phyloP scores from a whole-genome alignment of 345 rosid genomes.

The Salix brachista region DNA sequence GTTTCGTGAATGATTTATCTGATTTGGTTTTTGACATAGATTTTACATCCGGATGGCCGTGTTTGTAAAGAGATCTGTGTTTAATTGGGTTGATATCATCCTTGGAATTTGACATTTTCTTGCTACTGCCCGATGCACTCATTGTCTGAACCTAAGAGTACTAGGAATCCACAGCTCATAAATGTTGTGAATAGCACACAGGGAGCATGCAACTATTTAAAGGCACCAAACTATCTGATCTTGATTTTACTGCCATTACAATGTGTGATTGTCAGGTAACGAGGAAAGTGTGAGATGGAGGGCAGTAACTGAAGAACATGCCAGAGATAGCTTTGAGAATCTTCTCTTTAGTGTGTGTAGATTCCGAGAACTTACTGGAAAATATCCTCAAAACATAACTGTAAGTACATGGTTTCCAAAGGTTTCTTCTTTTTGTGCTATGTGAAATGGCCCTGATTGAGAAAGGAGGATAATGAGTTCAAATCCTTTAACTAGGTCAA shows the following conservation, averaged over 20 bases:
- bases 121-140: neutral
- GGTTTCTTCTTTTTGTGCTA: neutral
- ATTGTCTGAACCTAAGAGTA: neutral
- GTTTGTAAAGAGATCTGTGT: too few species aligned
- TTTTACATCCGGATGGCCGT: neutral
- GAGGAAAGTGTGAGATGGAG: constrained; percentile 66
- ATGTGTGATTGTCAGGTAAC: constrained; percentile 47
- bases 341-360: constrained; percentile 87
- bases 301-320: constrained; percentile 93
- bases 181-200: neutral
- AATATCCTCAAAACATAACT: constrained; percentile 81
- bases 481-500: neutral
- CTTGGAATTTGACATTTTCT: neutral
- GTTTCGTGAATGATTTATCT: neutral
- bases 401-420: constrained; percentile 40
- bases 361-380: constrained; percentile 89
- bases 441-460: neutral
- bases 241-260: neutral
- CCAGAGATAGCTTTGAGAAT: constrained; percentile 97
- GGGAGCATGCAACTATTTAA: neutral
- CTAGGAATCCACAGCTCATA: neutral
- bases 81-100: too few species aligned
- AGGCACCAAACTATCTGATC: neutral
- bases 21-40: neutral
- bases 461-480: too few species aligned